Percentiles rank a stretch among this genome's conserved stretches.
Conservation (phyloP, 2,329 filamentous ascomycete genomes). For the Penicillium freii region DNA sequence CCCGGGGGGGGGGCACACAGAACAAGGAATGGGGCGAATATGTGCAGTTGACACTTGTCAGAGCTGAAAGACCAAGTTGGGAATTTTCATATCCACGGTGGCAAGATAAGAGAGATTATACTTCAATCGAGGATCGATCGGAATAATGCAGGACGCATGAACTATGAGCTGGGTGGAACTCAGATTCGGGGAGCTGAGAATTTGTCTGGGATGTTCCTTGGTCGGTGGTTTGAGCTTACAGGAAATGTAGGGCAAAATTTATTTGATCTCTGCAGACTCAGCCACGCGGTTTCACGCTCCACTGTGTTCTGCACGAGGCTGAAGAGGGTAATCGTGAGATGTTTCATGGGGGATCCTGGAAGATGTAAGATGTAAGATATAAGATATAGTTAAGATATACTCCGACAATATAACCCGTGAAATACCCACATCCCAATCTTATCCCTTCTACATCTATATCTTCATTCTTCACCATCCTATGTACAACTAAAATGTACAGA, state of each 20-base stretch:
- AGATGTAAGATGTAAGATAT: not conserved
- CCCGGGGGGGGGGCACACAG: not conserved
- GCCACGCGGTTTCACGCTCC: conserved; percentile 13
- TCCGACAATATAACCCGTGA: not conserved
- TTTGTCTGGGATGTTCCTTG: conserved; percentile 12
- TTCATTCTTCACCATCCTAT: not conserved
- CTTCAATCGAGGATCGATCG: conserved; percentile 3
- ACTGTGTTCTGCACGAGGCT: conserved; percentile 11
- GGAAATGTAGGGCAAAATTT: not conserved
- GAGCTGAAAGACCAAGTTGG: not conserved
- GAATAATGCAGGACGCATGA: conserved; percentile 7
- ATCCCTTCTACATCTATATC: not conserved
- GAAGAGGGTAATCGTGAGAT: conserved; percentile 13
- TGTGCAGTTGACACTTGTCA: not conserved
- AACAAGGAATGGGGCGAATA: not conserved
- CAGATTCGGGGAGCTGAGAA: conserved; percentile 9
- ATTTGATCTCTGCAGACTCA: conserved; percentile 6
- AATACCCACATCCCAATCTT: not conserved
- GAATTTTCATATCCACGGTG: not conserved
- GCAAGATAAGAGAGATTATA: not conserved
- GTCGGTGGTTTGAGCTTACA: conserved; percentile 7
- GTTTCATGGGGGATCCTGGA: not conserved
- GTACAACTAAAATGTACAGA: not conserved
- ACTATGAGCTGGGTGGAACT: conserved; percentile 9
- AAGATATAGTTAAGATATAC: not conserved